Evolutionary conservation across 2,329 filamentous ascomycete genomes (phyloP).

Genomic region (Onygena corvina): DNA sequence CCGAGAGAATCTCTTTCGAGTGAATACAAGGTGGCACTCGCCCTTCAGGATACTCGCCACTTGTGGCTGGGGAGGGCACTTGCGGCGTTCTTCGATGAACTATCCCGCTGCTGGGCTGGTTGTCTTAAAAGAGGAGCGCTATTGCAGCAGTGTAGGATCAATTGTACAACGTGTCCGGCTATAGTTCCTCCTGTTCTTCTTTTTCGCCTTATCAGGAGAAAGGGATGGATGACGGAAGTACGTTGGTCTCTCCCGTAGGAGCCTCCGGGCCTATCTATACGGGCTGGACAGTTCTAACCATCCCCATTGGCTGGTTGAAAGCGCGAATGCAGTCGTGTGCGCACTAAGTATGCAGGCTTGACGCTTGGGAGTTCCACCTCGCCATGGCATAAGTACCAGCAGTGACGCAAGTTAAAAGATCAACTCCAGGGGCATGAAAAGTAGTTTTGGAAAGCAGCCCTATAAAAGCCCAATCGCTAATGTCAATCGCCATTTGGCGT

Average conservation of each 20-base stretch:
- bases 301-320: neutral
- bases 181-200: neutral
- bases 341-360: neutral
- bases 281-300: neutral
- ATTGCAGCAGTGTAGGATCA: neutral
- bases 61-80: neutral
- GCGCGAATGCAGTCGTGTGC: neutral
- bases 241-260: neutral
- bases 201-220: neutral
- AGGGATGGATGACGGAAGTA: neutral
- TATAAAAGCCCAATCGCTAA: too few species aligned
- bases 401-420: too few species aligned
- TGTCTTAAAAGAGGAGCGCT: too few species aligned
- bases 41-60: conserved; percentile 4
- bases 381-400: too few species aligned
- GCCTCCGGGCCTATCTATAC: conserved; percentile 5
- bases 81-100: neutral
- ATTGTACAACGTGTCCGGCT: neutral
- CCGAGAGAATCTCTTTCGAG: neutral
- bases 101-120: too few species aligned
- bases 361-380: neutral
- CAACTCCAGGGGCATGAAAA: neutral
- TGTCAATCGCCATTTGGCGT: too few species aligned
- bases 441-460: neutral
- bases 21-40: neutral